A percentile compares a stretch with the other conserved stretches of the same genome.
These are phyloP conservation scores for Vigna unguiculata DNA, from an alignment of 306 rosid genomes.

Conservation along the genomic window DNA sequence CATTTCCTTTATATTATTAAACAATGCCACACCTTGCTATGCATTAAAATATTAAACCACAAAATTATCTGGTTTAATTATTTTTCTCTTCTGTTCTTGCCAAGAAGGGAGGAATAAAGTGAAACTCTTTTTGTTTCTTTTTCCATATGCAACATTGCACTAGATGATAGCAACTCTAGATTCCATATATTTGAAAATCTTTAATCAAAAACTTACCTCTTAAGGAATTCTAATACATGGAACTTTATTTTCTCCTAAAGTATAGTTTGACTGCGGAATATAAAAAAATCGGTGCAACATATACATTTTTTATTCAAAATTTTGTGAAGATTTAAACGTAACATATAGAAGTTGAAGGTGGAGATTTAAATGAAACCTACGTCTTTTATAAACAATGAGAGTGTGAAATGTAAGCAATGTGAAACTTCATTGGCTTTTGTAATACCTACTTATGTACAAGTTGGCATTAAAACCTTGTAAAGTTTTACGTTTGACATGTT, in stretches of 20 bases:
- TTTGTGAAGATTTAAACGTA: too few species aligned
- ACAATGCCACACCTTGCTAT: constrained; percentile 8
- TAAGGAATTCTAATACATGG: constrained; percentile 33
- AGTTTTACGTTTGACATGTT: too few species aligned
- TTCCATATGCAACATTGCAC: constrained; percentile 35
- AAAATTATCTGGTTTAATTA: constrained; percentile 15
- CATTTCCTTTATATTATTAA: constrained; percentile 9
- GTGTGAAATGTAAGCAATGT: too few species aligned
- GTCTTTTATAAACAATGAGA: too few species aligned
- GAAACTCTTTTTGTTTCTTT: constrained; percentile 49
- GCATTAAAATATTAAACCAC: constrained; percentile 34
- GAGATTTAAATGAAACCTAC: too few species aligned
- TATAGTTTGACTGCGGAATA: not conserved
- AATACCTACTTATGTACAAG: too few species aligned
- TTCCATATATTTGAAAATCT: constrained; percentile 42
- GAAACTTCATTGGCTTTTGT: too few species aligned
- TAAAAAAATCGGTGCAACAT: too few species aligned
- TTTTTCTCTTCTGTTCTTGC: constrained; percentile 37
- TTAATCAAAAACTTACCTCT: constrained; percentile 42
- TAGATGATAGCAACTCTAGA: constrained; percentile 27
- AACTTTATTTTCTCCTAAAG: not conserved
- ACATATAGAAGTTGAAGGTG: too few species aligned
- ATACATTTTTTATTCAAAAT: too few species aligned
- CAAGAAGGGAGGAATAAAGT: constrained; percentile 61
- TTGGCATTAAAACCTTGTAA: too few species aligned